Base-by-base conservation (phyloP, 2,329 filamentous ascomycete genomes). In the Dactylella cylindrospora region DNA sequence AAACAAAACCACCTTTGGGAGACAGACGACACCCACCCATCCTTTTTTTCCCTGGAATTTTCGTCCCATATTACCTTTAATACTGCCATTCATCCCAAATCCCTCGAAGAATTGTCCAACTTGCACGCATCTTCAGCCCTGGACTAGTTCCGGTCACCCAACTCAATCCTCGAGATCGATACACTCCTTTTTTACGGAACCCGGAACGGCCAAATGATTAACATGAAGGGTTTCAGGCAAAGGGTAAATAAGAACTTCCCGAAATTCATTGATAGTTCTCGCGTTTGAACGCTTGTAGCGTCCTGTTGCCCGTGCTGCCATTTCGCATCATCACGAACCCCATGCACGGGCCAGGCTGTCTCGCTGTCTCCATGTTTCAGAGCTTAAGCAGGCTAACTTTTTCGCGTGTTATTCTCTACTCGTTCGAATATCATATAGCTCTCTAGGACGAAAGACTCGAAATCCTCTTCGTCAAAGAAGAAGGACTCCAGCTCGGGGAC, bases 381-480 rank as follows among this genome's bases (percentile, higher is more conserved):
- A 62, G 43, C 49, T 62, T 53, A 38, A 44, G n/a, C 12, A 45
- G 47, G 38, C 57, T 61, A 33, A 61, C 55, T n/a, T 54, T 31
- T 47, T 35, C 57, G 57, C 43, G 57, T 54, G 40, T 54, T 47
- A 41, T 35, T 23, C 43, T 33, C 47, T 32, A 23, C 41, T 35
- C 40, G 25, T 23, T 31, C n/a, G 25, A 4, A 13, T 5, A 39
- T 49, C 17, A 35, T 61, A 51, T 61, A 65, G 64, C 45, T 65
- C 40, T 65, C 62, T 44, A 32, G 62, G 22, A 47, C 32, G 31
- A 65, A 62, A 31, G 64, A 65, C 26, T 45, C 49, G 9, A 65
- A 65, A 45, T 52, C 39, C 67, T 83, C 80, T 70, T 85, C 84
- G 76, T 72, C 71, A 13, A 85, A 85, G 77, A 84, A 84, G 72